Base-by-base conservation (phyloP, 129 eudicot genomes). In the Flaveria bidentis region DNA sequence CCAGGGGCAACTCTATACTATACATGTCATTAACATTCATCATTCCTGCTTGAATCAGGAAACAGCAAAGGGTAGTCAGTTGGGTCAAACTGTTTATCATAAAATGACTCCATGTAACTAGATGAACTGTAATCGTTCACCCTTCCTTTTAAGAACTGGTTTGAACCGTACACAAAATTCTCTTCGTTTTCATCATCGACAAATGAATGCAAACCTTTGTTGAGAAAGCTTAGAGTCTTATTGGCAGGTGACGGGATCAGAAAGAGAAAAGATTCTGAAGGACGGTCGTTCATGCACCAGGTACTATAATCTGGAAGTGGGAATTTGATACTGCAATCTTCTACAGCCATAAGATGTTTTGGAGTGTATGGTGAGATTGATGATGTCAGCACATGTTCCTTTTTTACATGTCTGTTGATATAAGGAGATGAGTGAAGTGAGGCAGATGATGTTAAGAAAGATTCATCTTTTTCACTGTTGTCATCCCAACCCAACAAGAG, bases 401-500 rank as follows among this genome's bases (percentile, higher is more conserved):
- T 58, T 61, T 75, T 74, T 28, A 72, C 41, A 23, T 78, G 23
- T 63, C 81, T 75, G 68, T 76, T 83, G 75, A 75, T 53, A 62
- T 83, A 62, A 67, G 69, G 62, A 76, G 69, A 61, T 1, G 69
- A 55, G 51, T 85, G 79, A 15, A 86, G 74, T 4, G 82, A 60
- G 28, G 42, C 46, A 53, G 69, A 73, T 61, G 83, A 73, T 42
- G 68, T 25, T 33, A 64, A 79, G 76, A 7, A 80, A 63, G 15
- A 66, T 72, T 76, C 72, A 36, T 79, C 78, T 23, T 77, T 62
- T 13, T 69, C 71, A 30, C 42, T 62, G 65, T 73, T 64, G 55
- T 42, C 18, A 62, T 85, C 94, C 92, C 92, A 90, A 55, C 86
- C 86, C 72, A 90, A 81, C 71, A 86, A 74, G 47, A 83, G 82